These are phyloP conservation scores for Sicyos baderoa DNA, from an alignment of 306 rosid species.

Conservation along the genomic window DNA sequence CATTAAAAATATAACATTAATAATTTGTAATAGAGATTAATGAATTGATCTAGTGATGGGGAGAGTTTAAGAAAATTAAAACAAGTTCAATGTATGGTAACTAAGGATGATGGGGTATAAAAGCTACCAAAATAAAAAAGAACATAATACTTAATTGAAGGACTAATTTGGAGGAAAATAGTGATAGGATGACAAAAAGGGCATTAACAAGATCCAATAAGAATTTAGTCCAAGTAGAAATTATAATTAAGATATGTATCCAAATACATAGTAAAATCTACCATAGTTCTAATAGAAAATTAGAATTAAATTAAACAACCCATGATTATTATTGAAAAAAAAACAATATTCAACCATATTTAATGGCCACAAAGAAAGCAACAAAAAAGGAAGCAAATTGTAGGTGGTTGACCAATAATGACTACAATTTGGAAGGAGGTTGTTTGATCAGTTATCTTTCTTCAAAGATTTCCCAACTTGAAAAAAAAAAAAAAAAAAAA, in stretches of 20 bases:
- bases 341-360: not conserved
- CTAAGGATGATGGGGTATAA: too few relatives aligned
- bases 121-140: too few relatives aligned
- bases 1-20: too few relatives aligned
- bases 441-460: not conserved
- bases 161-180: too few relatives aligned
- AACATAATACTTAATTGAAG: too few relatives aligned
- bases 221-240: not conserved
- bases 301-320: not conserved
- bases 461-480: not conserved
- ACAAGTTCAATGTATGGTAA: too few relatives aligned
- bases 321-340: conserved; percentile 4
- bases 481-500: not conserved
- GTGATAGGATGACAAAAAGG: not conserved
- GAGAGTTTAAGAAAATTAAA: too few relatives aligned
- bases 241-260: not conserved
- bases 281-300: not conserved
- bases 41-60: too few relatives aligned
- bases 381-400: not conserved
- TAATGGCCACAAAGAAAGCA: conserved; percentile 8
- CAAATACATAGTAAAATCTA: not conserved
- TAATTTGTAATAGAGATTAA: too few relatives aligned
- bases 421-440: conserved; percentile 7
- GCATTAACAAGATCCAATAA: not conserved
- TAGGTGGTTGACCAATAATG: conserved; percentile 7